These are phyloP conservation scores for Cladophialophora psammophila DNA, from an alignment of 2,329 filamentous ascomycete genomes.

Conservation along the genomic window DNA sequence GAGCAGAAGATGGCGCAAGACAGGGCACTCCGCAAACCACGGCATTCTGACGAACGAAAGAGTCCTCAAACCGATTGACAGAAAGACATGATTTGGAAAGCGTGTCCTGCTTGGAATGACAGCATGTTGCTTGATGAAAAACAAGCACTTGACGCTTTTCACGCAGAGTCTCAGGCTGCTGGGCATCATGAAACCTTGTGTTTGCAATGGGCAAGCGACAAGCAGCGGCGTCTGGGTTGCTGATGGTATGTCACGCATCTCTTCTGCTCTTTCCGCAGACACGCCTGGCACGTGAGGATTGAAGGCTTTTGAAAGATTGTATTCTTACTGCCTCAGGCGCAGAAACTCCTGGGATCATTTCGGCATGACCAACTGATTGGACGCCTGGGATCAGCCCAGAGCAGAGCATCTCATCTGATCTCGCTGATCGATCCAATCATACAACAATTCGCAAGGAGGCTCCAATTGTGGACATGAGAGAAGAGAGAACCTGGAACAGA, in stretches of 20 bases:
- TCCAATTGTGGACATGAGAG: background rate
- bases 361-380: background rate
- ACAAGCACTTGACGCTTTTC: background rate
- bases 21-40: background rate
- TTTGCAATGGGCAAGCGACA: background rate
- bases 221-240: background rate
- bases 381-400: background rate
- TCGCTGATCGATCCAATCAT: background rate
- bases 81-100: background rate
- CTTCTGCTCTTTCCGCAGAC: background rate
- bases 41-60: background rate
- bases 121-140: background rate
- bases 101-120: background rate
- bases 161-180: background rate
- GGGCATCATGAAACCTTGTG: background rate
- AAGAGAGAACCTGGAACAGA: background rate
- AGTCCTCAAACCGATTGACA: background rate
- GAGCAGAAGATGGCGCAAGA: slow-evolving; percentile 1
- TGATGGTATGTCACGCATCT: background rate
- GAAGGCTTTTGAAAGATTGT: background rate
- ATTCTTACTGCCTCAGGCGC: background rate
- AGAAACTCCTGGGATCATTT: background rate
- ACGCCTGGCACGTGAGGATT: background rate
- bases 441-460: background rate
- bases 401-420: background rate